These are phyloP conservation scores for Solanum gracilifrons DNA, from an alignment of 257 asterid species.

Conservation along the genomic window DNA sequence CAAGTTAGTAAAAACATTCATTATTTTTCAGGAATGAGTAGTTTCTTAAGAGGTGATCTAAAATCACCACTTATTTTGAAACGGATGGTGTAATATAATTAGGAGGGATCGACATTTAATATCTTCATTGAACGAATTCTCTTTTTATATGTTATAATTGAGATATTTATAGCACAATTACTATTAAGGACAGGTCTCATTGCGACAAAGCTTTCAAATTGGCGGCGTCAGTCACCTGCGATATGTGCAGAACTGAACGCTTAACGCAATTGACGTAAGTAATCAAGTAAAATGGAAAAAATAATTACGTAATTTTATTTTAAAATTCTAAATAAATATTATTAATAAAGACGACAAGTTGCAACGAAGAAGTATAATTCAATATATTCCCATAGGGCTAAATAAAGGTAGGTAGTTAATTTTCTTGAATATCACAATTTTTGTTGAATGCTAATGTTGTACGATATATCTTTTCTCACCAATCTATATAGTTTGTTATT, in stretches of 20 bases:
- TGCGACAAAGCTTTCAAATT: background rate
- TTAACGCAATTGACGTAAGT: background rate
- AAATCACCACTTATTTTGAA: background rate
- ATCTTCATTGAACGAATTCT: background rate
- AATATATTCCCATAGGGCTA: background rate
- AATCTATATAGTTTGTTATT: background rate
- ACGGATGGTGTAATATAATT: background rate
- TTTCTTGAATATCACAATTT: background rate
- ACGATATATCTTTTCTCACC: background rate
- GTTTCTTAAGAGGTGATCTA: background rate
- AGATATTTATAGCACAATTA: background rate
- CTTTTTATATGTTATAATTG: background rate
- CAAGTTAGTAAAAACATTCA: background rate
- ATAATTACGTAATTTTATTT: background rate
- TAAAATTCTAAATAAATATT: background rate
- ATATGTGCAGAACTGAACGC: background rate
- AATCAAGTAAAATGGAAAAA: too few relatives aligned
- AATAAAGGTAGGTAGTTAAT: background rate
- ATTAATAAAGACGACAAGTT: background rate
- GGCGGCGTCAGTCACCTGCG: background rate
- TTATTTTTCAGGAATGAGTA: background rate
- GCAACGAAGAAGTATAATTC: background rate
- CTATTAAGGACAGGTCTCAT: too few relatives aligned
- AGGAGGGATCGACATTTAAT: background rate
- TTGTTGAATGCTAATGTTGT: background rate